Evolutionary conservation across 192 early-diverging fungal species (phyloP).

Genomic region (Polychytrium aggregatum): DNA sequence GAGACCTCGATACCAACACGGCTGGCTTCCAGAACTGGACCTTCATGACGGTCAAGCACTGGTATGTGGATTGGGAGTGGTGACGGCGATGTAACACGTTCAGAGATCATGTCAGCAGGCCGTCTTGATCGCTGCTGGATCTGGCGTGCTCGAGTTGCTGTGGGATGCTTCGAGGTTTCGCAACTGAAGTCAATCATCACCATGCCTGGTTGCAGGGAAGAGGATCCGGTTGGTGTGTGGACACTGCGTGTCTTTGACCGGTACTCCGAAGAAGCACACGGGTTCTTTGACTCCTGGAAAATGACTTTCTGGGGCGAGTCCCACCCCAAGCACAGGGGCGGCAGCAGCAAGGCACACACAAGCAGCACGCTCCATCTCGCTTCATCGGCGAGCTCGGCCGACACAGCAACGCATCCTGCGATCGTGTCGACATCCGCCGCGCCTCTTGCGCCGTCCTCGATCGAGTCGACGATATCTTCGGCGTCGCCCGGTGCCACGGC

Average conservation of each 20-base stretch:
- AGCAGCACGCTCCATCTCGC: too few relatives aligned
- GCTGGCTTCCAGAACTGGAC: conserved; percentile 79
- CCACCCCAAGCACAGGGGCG: too few relatives aligned
- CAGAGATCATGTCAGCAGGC: background rate
- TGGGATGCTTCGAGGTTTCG: background rate
- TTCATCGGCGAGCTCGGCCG: too few relatives aligned
- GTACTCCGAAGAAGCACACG: conserved; percentile 9
- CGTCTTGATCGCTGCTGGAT: background rate
- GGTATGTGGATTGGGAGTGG: conserved; percentile 52
- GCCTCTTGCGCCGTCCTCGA: too few relatives aligned
- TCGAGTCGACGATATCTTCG: too few relatives aligned
- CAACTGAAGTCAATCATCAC: background rate
- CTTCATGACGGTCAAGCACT: conserved; percentile 93
- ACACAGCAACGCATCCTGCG: too few relatives aligned
- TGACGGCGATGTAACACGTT: too few relatives aligned
- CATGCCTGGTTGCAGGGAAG: conserved; percentile 62
- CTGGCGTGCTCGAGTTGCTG: background rate
- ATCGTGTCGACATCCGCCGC: too few relatives aligned
- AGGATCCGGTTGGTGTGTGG: conserved; percentile 79
- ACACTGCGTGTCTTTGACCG: conserved; percentile 22
- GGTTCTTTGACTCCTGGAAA: conserved; percentile 18
- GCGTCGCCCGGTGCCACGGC: too few relatives aligned
- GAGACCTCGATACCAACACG: conserved; percentile 52
- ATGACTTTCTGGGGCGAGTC: conserved; percentile 24
- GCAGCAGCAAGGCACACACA: too few relatives aligned